A percentile compares a stretch with the other conserved stretches of the same genome.
Evolutionary conservation across 345 rosid species (phyloP).

Genomic region (Eucalyptus marginata): DNA sequence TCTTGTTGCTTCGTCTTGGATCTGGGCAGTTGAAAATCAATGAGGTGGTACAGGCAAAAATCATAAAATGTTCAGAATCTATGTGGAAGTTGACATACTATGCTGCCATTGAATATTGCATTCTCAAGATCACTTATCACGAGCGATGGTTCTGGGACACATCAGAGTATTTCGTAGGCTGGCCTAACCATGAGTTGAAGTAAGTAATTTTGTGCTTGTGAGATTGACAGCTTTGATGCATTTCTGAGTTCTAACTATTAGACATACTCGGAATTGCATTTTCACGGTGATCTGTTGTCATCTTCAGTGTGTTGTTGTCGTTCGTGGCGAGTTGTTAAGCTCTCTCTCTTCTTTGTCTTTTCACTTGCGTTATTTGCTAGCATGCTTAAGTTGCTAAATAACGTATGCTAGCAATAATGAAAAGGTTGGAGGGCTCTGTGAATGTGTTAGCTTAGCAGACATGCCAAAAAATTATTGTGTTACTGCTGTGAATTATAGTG

Average conservation of each 20-base stretch:
- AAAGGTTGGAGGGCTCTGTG: background rate
- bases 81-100: constrained; percentile 84
- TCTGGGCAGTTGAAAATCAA: constrained; percentile 29
- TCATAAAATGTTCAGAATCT: constrained; percentile 77
- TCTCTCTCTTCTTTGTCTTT: background rate
- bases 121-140: constrained; percentile 32
- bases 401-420: background rate
- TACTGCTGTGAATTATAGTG: background rate
- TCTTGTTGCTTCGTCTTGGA: constrained; percentile 33
- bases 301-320: background rate
- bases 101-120: constrained; percentile 41
- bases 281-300: background rate
- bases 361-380: background rate
- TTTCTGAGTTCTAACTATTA: background rate
- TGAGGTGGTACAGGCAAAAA: constrained; percentile 38
- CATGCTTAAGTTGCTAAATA: background rate
- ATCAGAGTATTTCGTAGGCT: constrained; percentile 44
- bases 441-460: background rate
- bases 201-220: constrained; percentile 22
- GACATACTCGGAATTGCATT: background rate
- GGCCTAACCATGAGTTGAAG: constrained; percentile 92
- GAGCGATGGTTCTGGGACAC: constrained; percentile 81
- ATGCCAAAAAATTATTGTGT: background rate
- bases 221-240: background rate
- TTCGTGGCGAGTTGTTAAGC: background rate